Base-by-base conservation (phyloP, 495 filamentous ascomycete species). In the Lasiosphaeriaceae sp. region DNA sequence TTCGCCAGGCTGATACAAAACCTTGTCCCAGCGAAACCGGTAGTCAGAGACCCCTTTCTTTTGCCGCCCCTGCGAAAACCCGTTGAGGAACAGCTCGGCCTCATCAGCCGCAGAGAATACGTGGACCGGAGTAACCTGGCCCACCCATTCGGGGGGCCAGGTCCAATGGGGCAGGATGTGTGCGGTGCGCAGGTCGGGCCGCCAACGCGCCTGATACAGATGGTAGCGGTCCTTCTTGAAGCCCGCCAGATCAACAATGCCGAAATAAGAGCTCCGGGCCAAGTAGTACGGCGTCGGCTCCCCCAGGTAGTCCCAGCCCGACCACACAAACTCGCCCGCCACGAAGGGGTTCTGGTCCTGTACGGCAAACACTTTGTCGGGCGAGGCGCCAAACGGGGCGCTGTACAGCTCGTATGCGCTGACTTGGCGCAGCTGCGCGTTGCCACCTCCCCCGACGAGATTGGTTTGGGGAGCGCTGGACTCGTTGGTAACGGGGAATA, bases 131-230 rank as follows among this genome's bases (percentile, higher is more conserved):
- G 78, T 81, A 2, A 74, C 64, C 59, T 72, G 48, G 0, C 74
- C 74, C 4, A 73, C 66, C 2, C 77, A 62, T 29, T 74, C 65
- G 1, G 47, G 39, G 2, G 77, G 75, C 77, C 77, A 81, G 3
- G 65, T 79, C 78, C 78, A 80, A 50, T 80, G 77, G 14, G 77
- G 77, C 16, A 79, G 68, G 23, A 79, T 74, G 43, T 79, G 76
- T 11, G 71, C 77, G 65, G 72, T 67, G 0, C 50, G 56, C 6
- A 75, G 53, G 17, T 71, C 67, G 4, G 77, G 66, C 2, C 68
- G 65, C 77, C 76, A 80, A 2, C 75, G 71, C 8, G 76, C 57
- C 50, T 79, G 75, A 57, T 80, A 80, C 4, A 78, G 54, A 39
- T 67, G 78, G 53, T 74, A 80, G 2, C 76, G 69, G 44, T 79